Percentiles rank a stretch among this genome's conserved stretches.
Evolutionary conservation across 257 asterid genomes (phyloP).

Genomic region (Cinchona pubescens): DNA sequence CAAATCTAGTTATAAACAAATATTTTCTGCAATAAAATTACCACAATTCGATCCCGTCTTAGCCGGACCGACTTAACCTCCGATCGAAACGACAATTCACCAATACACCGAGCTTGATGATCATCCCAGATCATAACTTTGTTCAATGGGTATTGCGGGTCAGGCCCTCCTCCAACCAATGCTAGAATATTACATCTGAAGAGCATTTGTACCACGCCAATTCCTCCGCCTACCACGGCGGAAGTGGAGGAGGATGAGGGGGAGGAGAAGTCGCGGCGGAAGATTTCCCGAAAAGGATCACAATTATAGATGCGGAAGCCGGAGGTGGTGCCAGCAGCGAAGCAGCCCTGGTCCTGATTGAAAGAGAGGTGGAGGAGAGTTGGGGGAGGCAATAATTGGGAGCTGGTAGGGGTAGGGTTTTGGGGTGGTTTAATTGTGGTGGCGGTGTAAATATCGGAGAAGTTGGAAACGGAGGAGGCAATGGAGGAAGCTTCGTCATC

Average conservation of each 20-base stretch:
- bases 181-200: constrained; percentile 79
- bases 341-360: constrained; percentile 88
- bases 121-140: constrained; percentile 98
- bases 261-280: constrained; percentile 61
- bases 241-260: not conserved
- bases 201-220: constrained; percentile 84
- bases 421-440: constrained; percentile 9
- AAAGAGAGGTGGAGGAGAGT: constrained; percentile 68
- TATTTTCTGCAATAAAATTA: constrained; percentile 71
- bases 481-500: constrained; percentile 13
- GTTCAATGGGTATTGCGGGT: constrained; percentile 70
- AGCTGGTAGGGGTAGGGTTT: constrained; percentile 11
- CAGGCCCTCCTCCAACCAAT: constrained; percentile 30
- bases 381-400: constrained; percentile 22
- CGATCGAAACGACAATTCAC: constrained; percentile 76
- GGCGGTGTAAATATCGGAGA: constrained; percentile 8
- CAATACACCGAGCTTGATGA: constrained; percentile 74
- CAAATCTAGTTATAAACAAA: constrained; percentile 75
- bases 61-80: constrained; percentile 83
- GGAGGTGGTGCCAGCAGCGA: constrained; percentile 68
- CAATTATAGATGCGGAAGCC: constrained; percentile 86
- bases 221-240: constrained; percentile 58
- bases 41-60: constrained; percentile 68
- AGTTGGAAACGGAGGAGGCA: constrained; percentile 1
- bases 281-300: constrained; percentile 79